Conservation (phyloP, 2,329 filamentous ascomycete genomes). For the Plectosphaerella sp. region DNA sequence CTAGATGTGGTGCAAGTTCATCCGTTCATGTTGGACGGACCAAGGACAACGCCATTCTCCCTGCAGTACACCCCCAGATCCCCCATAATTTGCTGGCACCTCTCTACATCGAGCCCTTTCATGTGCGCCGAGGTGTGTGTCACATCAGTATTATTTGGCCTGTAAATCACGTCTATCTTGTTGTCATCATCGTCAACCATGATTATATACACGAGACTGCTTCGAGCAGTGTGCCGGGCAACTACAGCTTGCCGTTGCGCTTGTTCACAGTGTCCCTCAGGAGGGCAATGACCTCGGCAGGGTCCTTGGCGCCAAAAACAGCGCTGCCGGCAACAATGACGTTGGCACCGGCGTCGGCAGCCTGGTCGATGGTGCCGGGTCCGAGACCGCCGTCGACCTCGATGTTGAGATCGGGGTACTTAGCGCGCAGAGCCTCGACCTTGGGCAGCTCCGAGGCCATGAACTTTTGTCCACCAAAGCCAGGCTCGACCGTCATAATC, state of each 20-base stretch:
- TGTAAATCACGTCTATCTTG: too few relatives aligned
- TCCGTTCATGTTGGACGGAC: too few relatives aligned
- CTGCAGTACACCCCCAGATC: too few relatives aligned
- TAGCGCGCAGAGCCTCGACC: slow-evolving; percentile 74
- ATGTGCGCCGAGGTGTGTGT: too few relatives aligned
- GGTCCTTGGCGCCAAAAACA: slow-evolving; percentile 89
- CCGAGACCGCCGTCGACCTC: slow-evolving; percentile 94
- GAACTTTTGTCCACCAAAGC: slow-evolving; percentile 97
- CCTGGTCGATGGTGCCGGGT: slow-evolving; percentile 84
- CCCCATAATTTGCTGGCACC: too few relatives aligned
- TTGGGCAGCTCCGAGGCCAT: slow-evolving; percentile 96
- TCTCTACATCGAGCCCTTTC: too few relatives aligned
- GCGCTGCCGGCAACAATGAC: slow-evolving; percentile 97
- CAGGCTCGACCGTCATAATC: slow-evolving; percentile 96
- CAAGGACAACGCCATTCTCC: too few relatives aligned
- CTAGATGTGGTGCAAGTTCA: too few relatives aligned
- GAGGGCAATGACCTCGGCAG: slow-evolving; percentile 78
- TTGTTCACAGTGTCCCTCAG: slow-evolving; percentile 76
- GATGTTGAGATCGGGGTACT: slow-evolving; percentile 90
- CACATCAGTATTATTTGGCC: too few relatives aligned
- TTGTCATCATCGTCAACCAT: too few relatives aligned
- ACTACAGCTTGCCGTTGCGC: slow-evolving; percentile 33
- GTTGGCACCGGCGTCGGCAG: slow-evolving; percentile 92
- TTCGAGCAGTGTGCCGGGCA: background rate
- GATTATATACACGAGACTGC: too few relatives aligned